Evolutionary conservation across 1,139 yeast species (phyloP), one percentile per base, ranked within the genome.

Genomic region (Lodderomyces beijingensis): DNA sequence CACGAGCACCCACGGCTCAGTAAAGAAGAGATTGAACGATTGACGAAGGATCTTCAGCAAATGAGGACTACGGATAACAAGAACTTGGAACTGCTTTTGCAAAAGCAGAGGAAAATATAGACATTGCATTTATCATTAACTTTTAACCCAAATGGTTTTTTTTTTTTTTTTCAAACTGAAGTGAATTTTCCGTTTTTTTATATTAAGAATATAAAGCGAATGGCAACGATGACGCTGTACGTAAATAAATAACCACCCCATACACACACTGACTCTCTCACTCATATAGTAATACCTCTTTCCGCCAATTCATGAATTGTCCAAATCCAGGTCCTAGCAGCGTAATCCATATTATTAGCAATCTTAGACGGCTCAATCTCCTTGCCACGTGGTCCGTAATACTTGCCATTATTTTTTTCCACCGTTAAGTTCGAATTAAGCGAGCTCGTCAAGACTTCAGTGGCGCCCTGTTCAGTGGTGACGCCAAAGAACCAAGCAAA

Each of bases 301-400:
- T 72, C 68, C 38, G 72, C 65, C 38, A 86, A 56, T 49, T 81
- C 73, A 32, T 66, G 70, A 4, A 77, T 70, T 0, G 94, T 81
- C 95, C 95, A 85, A n/a, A 77, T 75, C 91, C 94, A 86, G 12
- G 86, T 79, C 32, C 77, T 60, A 7, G 82, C 79, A 1, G 86
- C 85, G 46, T 71, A 74, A 38, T 74, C 77, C 57, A 72, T 57
- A 48, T 79, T 73, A 17, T 60, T 55, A 1, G 91, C 87, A 3
- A 80, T 65, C 17, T 57, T 51, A 25, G 87, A 76, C 3, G 89
- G 79, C 14, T 55, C 53, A 1, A 72, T 52, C 41, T 71, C 74
- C 4, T 56, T 56, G 1, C 88, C 91, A 27, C 72, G 77, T 1
- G 84, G 70, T 11, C 75, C 74, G 43, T 68, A 78, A 50, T 78